These are phyloP conservation scores for Pseudocercospora fijiensis DNA, from an alignment of 2,329 filamentous ascomycete species.

Conservation along the genomic window DNA sequence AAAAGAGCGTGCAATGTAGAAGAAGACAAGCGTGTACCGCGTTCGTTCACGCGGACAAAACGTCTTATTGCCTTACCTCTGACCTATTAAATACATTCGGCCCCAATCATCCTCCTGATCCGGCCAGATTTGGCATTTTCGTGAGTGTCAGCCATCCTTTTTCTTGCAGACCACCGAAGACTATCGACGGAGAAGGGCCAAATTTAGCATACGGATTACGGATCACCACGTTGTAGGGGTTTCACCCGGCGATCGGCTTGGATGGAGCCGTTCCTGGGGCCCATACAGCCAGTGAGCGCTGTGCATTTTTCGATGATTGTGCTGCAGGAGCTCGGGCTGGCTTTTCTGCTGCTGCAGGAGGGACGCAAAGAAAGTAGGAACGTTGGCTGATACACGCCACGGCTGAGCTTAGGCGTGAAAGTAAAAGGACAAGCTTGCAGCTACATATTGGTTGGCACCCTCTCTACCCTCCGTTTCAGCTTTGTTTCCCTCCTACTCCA, in stretches of 20 bases:
- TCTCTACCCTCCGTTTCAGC: neutral
- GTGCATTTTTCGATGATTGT: slow-evolving; percentile 4
- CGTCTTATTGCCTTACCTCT: neutral
- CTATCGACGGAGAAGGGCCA: slow-evolving; percentile 8
- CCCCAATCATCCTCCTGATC: neutral
- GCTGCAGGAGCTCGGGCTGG: neutral
- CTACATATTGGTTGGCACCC: slow-evolving; percentile 3
- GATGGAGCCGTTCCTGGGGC: slow-evolving; percentile 8
- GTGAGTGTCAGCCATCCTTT: neutral
- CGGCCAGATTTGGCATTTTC: neutral
- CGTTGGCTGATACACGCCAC: neutral
- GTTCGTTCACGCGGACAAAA: neutral
- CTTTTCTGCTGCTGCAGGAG: neutral
- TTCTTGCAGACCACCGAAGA: neutral
- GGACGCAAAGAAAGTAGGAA: neutral
- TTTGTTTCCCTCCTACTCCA: neutral
- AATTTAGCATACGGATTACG: slow-evolving; percentile 5
- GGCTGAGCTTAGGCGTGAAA: slow-evolving; percentile 8
- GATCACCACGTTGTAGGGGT: neutral
- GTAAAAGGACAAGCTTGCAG: neutral
- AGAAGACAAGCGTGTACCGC: neutral
- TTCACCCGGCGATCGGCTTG: neutral
- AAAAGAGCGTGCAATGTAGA: neutral
- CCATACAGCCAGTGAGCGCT: neutral
- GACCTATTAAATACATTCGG: slow-evolving; percentile 3